Percentiles rank a stretch among this genome's conserved stretches.
These are phyloP conservation scores for Xylaria hypoxylon DNA, from an alignment of 2,329 filamentous ascomycete genomes.

Conservation along the genomic window DNA sequence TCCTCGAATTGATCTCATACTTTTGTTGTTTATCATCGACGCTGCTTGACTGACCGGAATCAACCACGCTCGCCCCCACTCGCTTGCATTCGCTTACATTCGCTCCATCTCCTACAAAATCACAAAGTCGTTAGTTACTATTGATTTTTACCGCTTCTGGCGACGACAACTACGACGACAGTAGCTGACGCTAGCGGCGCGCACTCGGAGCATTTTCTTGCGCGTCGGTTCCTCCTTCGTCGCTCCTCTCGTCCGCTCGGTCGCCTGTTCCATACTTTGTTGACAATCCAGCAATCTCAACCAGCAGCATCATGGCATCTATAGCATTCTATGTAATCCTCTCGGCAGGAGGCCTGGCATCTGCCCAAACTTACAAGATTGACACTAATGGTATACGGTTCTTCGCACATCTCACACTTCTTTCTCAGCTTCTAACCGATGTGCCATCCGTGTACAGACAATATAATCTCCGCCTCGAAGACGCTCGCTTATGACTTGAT, in stretches of 20 bases:
- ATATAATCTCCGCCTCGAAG: constrained; percentile 62
- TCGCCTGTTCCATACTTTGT: constrained; percentile 5
- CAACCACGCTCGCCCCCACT: constrained; percentile 3
- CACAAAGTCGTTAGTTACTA: not conserved
- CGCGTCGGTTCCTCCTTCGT: constrained; percentile 1
- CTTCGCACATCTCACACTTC: not conserved
- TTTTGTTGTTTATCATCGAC: not conserved
- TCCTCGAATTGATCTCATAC: not conserved
- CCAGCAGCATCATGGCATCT: constrained; percentile 28
- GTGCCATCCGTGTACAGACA: constrained; percentile 49
- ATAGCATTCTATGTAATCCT: constrained; percentile 28
- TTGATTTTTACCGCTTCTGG: not conserved
- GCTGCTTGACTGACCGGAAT: not conserved
- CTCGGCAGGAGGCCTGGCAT: constrained; percentile 30
- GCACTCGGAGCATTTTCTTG: constrained; percentile 1
- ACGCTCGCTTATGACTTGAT: constrained; percentile 49
- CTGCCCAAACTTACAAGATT: constrained; percentile 40
- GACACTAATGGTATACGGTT: constrained; percentile 41
- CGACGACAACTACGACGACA: not conserved
- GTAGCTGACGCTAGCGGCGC: constrained; percentile 2
- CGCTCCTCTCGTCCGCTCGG: constrained; percentile 2
- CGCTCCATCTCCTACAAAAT: not conserved
- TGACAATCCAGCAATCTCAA: not conserved
- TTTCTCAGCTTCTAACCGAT: constrained; percentile 30
- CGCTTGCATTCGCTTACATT: not conserved